A percentile compares a stretch with the other conserved stretches of the same genome.
These are phyloP conservation scores for Rubia tinctorum DNA, from an alignment of 305 asterid genomes.

Conservation along the genomic window DNA sequence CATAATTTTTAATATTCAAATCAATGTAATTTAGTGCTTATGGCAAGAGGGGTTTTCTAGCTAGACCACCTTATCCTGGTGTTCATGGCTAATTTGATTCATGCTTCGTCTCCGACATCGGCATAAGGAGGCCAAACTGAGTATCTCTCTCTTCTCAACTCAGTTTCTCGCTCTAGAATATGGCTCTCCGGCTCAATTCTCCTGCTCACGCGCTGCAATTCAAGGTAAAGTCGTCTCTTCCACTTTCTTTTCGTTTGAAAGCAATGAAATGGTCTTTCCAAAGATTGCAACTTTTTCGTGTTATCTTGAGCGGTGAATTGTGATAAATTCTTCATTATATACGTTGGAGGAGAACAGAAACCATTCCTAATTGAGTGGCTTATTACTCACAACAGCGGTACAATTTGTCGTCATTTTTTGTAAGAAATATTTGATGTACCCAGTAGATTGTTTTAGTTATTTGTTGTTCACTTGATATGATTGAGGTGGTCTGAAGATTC, in stretches of 20 bases:
- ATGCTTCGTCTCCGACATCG: neutral
- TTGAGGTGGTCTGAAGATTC: neutral
- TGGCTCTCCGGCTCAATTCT: constrained; percentile 56
- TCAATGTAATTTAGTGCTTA: neutral
- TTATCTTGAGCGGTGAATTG: neutral
- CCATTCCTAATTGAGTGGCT: neutral
- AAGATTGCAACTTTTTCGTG: neutral
- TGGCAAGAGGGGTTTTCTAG: neutral
- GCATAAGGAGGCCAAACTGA: neutral
- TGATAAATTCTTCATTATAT: neutral
- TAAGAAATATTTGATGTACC: neutral
- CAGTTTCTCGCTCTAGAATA: constrained; percentile 4
- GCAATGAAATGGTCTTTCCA: neutral
- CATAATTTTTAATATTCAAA: neutral
- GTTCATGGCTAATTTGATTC: neutral
- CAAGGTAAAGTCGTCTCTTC: constrained; percentile 30
- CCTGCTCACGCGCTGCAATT: constrained; percentile 28
- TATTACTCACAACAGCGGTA: neutral
- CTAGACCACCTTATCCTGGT: neutral
- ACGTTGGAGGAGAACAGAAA: neutral
- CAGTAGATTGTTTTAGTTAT: neutral
- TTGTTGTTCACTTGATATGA: neutral
- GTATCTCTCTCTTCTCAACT: neutral
- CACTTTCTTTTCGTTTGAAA: neutral
- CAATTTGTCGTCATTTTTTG: neutral